Percentiles rank a stretch among this genome's conserved stretches.
Conservation (phyloP, 805 yeast species). For the Barnettozyma sp. region DNA sequence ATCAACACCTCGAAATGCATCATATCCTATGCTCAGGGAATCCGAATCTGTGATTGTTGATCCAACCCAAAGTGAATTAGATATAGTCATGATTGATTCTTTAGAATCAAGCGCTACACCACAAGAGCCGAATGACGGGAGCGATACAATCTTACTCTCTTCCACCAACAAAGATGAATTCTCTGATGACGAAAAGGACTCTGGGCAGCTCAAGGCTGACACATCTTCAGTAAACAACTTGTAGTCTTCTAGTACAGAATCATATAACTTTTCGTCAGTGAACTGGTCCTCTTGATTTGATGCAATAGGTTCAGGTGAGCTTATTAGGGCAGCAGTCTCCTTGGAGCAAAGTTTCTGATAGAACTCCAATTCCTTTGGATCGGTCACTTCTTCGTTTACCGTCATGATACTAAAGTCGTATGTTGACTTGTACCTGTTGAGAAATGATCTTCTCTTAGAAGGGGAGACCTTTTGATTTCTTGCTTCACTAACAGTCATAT, state of each 20-base stretch:
- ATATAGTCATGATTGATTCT: constrained; percentile 14
- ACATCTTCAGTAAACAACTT: constrained; percentile 15
- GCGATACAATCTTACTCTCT: constrained; percentile 1
- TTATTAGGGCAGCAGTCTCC: not conserved
- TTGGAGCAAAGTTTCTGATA: constrained; percentile 10
- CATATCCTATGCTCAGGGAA: constrained; percentile 4
- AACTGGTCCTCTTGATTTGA: constrained; percentile 6
- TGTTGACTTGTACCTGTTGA: constrained; percentile 14
- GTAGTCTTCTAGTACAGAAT: constrained; percentile 20
- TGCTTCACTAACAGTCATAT: constrained; percentile 6
- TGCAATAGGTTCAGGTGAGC: constrained; percentile 1
- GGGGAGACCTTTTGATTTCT: no score
- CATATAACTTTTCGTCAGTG: constrained; percentile 3
- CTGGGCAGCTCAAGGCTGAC: not conserved
- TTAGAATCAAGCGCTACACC: constrained; percentile 12
- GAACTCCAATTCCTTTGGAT: constrained; percentile 21
- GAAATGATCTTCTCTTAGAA: not conserved
- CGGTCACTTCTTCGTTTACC: constrained; percentile 11
- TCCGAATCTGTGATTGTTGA: constrained; percentile 7
- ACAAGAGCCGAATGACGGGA: constrained; percentile 14
- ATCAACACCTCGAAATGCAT: constrained; percentile 15
- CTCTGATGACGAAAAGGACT: not conserved
- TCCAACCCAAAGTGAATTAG: constrained; percentile 23
- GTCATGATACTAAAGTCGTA: constrained; percentile 9
- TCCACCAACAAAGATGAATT: constrained; percentile 3